Percentiles rank a stretch among this genome's conserved stretches.
phyloP scores from a whole-genome alignment of 805 yeast species.

The Saturnispora kantuleensis region DNA sequence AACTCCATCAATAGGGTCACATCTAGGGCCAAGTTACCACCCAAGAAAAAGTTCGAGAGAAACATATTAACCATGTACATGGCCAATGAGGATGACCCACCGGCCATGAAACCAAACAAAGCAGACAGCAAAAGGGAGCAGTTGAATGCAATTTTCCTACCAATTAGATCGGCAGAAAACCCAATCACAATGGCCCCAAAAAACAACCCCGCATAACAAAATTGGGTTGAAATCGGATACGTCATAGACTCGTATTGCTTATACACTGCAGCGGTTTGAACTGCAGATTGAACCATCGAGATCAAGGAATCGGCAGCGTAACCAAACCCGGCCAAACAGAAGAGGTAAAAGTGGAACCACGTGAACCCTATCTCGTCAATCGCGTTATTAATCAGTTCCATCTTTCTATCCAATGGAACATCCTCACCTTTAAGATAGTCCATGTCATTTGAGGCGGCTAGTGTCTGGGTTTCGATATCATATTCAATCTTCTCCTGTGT shows the following conservation, averaged over 20 bases:
- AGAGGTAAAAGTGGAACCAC: constrained; percentile 40
- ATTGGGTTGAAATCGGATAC: constrained; percentile 36
- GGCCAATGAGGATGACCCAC: constrained; percentile 40
- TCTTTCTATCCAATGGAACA: constrained; percentile 30
- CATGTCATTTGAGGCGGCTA: constrained; percentile 2
- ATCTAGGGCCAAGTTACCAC: constrained; percentile 50
- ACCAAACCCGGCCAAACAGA: constrained; percentile 46
- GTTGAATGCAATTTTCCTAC: constrained; percentile 44
- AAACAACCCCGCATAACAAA: constrained; percentile 41
- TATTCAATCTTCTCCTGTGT: neutral
- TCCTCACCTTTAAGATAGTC: constrained; percentile 24
- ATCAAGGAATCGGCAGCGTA: constrained; percentile 47
- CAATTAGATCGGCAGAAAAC: constrained; percentile 44
- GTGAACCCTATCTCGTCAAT: constrained; percentile 56
- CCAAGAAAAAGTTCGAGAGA: constrained; percentile 37
- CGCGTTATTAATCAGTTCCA: constrained; percentile 40
- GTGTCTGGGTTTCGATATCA: constrained; percentile 1
- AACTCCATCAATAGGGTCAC: constrained; percentile 45
- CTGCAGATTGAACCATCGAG: constrained; percentile 37
- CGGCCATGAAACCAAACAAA: constrained; percentile 42
- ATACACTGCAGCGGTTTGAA: constrained; percentile 34
- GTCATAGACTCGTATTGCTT: constrained; percentile 33
- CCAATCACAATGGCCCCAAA: constrained; percentile 51
- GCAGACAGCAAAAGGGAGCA: constrained; percentile 39
- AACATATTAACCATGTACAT: constrained; percentile 41